Base-by-base conservation (phyloP, 2,329 filamentous ascomycete species). In the Basipetospora chlamydospora region DNA sequence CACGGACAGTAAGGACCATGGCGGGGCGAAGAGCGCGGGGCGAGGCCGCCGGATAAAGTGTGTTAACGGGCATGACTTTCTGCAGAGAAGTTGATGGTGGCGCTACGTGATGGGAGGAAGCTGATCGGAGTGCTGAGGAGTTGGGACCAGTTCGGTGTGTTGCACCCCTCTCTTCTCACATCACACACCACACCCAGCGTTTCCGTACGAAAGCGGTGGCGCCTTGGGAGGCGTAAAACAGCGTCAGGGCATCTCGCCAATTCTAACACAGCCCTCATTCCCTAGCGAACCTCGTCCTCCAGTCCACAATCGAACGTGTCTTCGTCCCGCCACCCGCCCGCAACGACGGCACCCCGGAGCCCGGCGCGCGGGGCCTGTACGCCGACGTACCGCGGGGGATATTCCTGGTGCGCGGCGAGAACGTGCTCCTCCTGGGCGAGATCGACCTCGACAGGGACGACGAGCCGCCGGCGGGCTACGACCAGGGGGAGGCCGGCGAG, bases 381-480 rank as follows among this genome's bases (percentile, higher is more conserved):
- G 83, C 85, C 42, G 90, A 98, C 55, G 73, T 93, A 41, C 67
- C 76, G 9, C 76, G 85, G 40, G 90, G 90, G 34, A 76, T 93
- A 43, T 96, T 90, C 61, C 72, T 96, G 25, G 84, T 98, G 31
- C 72, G 90, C 41, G 90, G 90, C 46, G 90, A 98, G 63, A 98
- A 98, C 56, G 90, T 98, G n/a, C 67, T 94, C 35, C 66, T 98
- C 30, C 70, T 96, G 13, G 90, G 90, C 26, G 92, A 96, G 59
- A 93, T 98, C 49, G 90, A 98, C 55, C 73, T 98, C 17, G 90
- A 98, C 63, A 85, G 81, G 52, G 90, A 98, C 58, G 90, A 98
- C 56, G 78, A 92, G 40, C 66, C 84, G 13, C 85, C 84, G 1
- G 56, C 66, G 4, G 75, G 77, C 22, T 85, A 80, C 44, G 63